Base-by-base conservation (phyloP, 2,329 filamentous ascomycete genomes). In the Alternaria longipes region DNA sequence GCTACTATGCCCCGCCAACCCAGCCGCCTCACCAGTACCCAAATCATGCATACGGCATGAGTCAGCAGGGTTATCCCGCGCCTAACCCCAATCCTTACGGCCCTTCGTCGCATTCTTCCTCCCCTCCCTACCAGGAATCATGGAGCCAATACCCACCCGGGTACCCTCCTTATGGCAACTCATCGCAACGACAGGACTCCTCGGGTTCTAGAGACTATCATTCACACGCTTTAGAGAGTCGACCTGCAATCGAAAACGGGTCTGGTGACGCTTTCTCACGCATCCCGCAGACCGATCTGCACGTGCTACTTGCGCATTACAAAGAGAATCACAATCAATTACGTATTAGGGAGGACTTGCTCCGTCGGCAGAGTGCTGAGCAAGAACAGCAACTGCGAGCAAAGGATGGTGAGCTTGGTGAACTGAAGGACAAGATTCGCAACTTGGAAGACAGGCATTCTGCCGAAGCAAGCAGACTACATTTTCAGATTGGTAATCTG, bases 391-490 rank as follows among this genome's bases (percentile, higher is more conserved):
- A 80, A 30, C 70, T 86, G 36, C 81, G 82, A 73, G 80, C 80
- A 54, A 86, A 86, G 68, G 84, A 87, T 49, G 71, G 75, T 50
- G 83, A 86, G 64, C 84, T 87, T 56, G 81, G 83, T 62, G 79
- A 81, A 14, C 67, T 87, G 62, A 83, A 83, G 56, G 79, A 81
- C 24, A 84, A 84, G 66, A 79, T 86, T 68, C 79, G 81, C 45
- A 81, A 80, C 46, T 77, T 83, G 18, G 81, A 83, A 47, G 81
- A 81, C 54, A 83, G 85, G 59, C 83, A 83, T 60, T 82, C 82
- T 0, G 79, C 81, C 46, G 84, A 87, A 65, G 80, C 78, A 53
- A 83, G 78, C 53, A 82, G 84, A 63, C 78, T 87, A 8, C 80
- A 83, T 32, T 75, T 85, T 41, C 82, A 87, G 62, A 79, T 86